phyloP scores from a whole-genome alignment of 2,329 filamentous ascomycete genomes.

The Pseudogymnoascus sp. region DNA sequence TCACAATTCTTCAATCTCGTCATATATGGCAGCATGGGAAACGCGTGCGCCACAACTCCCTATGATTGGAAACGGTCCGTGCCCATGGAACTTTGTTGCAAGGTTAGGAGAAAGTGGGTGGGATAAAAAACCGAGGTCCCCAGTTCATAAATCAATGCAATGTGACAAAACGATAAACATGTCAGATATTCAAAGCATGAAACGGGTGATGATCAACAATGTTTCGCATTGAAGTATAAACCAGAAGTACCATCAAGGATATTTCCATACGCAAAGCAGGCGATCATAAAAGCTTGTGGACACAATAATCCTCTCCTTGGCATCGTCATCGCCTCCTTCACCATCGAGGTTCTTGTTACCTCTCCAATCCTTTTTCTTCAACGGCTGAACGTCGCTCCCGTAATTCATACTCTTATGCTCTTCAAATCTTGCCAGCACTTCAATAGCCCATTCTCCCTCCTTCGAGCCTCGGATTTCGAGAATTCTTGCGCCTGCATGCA shows the following conservation, averaged over 20 bases:
- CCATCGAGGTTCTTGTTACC: slow-evolving; percentile 11
- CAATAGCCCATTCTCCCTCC: slow-evolving; percentile 47
- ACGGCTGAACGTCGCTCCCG: slow-evolving; percentile 60
- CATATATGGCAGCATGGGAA: not conserved
- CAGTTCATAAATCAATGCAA: not conserved
- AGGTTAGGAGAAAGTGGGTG: not conserved
- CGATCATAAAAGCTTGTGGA: slow-evolving; percentile 74
- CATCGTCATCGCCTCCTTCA: slow-evolving; percentile 4
- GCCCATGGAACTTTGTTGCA: not conserved
- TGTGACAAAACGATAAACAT: not conserved
- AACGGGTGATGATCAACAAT: not conserved
- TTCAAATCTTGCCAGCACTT: slow-evolving; percentile 62
- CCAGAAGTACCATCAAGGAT: not conserved
- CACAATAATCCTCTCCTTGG: slow-evolving; percentile 29
- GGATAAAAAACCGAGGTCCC: not conserved
- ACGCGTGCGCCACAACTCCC: not conserved
- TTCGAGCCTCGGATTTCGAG: slow-evolving; percentile 35
- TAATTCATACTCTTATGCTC: slow-evolving; percentile 96
- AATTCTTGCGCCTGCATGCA: slow-evolving; percentile 80
- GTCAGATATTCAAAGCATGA: not conserved
- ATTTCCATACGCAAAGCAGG: slow-evolving; percentile 58
- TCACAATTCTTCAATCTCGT: not conserved
- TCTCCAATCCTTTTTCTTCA: slow-evolving; percentile 16
- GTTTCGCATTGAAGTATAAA: not conserved
- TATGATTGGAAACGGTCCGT: not conserved